A percentile compares a stretch with the other conserved stretches of the same genome.
phyloP scores from a whole-genome alignment of 2,329 filamentous ascomycete species.

The Penicillium aurantiogriseum region DNA sequence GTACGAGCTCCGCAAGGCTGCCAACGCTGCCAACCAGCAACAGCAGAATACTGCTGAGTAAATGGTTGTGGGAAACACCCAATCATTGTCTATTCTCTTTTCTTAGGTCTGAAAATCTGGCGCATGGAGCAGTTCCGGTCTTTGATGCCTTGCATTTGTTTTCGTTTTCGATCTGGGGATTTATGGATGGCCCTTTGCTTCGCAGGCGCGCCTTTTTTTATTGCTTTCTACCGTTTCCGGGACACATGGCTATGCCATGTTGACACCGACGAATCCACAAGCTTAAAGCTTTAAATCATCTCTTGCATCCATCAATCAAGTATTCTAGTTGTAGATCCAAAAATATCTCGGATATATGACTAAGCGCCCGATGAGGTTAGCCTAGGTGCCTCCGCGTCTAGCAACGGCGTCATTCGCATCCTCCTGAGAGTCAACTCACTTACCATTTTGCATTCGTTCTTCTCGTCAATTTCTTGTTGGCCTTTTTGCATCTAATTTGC shows the following conservation, averaged over 20 bases:
- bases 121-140: constrained; percentile 25
- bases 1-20: constrained; percentile 84
- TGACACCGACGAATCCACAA: constrained; percentile 1
- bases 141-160: constrained; percentile 11
- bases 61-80: background rate
- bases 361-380: constrained; percentile 26
- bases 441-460: constrained; percentile 26
- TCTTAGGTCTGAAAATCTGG: constrained; percentile 11
- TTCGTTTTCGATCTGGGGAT: constrained; percentile 5
- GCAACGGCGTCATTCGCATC: constrained; percentile 30
- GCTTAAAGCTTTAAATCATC: background rate
- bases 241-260: constrained; percentile 5
- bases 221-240: background rate
- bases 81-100: background rate
- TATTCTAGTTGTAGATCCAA: constrained; percentile 1
- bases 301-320: background rate
- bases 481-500: constrained; percentile 22
- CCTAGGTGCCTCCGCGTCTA: constrained; percentile 27
- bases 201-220: background rate
- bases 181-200: background rate
- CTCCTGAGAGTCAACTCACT: constrained; percentile 28
- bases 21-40: constrained; percentile 58
- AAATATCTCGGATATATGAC: constrained; percentile 15
- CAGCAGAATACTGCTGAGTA: constrained; percentile 34
- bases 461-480: constrained; percentile 23